These are phyloP conservation scores for Neurospora sp. DNA, from an alignment of 495 filamentous ascomycete species.

Conservation along the genomic window DNA sequence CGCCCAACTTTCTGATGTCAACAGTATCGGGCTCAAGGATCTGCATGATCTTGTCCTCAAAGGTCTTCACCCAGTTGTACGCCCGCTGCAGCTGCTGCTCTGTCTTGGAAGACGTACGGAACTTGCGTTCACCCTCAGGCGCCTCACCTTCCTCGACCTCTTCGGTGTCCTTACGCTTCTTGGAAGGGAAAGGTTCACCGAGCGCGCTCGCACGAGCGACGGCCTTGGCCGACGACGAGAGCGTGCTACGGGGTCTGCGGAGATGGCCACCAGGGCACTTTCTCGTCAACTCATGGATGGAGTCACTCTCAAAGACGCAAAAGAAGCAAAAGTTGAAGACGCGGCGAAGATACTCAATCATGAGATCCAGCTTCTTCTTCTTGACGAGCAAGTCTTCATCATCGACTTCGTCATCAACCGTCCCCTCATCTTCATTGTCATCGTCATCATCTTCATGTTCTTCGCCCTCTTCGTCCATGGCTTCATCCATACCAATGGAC, in stretches of 20 bases:
- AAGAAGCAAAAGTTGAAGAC: slow-evolving; percentile 99
- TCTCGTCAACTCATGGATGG: slow-evolving; percentile 84
- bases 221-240: slow-evolving; percentile 70
- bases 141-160: slow-evolving; percentile 57
- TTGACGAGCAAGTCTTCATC: slow-evolving; percentile 81
- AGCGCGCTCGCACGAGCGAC: slow-evolving; percentile 75
- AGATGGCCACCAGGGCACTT: slow-evolving; percentile 97
- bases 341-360: slow-evolving; percentile 91
- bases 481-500: slow-evolving; percentile 54
- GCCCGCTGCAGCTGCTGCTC: slow-evolving; percentile 89
- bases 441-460: slow-evolving; percentile 57
- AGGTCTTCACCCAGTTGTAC: slow-evolving; percentile 99
- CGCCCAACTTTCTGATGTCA: slow-evolving; percentile 80
- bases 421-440: slow-evolving; percentile 66
- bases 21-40: slow-evolving; percentile 83
- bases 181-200: slow-evolving; percentile 70
- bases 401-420: slow-evolving; percentile 73
- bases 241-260: slow-evolving; percentile 72
- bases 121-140: slow-evolving; percentile 53
- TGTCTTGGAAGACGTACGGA: slow-evolving; percentile 58
- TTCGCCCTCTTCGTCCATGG: slow-evolving; percentile 60
- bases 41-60: slow-evolving; percentile 91
- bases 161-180: slow-evolving; percentile 56
- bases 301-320: slow-evolving; percentile 97
- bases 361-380: slow-evolving; percentile 92